Base-by-base conservation (phyloP, 78 protist genomes). In the Protostelium mycophagum region DNA sequence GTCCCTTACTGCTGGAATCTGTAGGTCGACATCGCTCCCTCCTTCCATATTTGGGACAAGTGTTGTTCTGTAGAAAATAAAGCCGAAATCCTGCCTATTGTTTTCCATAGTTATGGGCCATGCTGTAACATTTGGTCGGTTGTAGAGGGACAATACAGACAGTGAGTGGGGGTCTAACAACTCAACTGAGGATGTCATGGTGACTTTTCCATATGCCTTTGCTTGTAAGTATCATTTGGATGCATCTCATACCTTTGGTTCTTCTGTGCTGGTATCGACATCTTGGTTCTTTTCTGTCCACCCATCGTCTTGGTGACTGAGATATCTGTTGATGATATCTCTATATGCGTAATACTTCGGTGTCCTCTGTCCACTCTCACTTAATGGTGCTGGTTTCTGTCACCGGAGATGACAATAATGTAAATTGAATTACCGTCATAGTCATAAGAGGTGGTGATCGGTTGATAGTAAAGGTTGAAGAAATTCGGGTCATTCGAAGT, bases 401-500 rank as follows among this genome's bases (percentile, higher is more conserved):
- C 73, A 51, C 31, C 5, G 73, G 16, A 25, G 16, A 51, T 51
- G 73, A 51, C 5, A 16, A 16, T 25, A 16, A 51, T 51, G 73
- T 25, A 16, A 51, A 5, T 5, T 51, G 31, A 51, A 25, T 51
- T 16, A 51, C 73, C 85, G 83, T 90, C 94, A 85, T 95, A 95
- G 90, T 95, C 96, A 36, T 95, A 95, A 0, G 95, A 89, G 28
- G 93, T 91, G 36, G 86, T 91, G 63, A 88, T 88, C 29, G 93
- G 87, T 34, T 88, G 87, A 88, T 83, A 92, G 16, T 51, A 25
- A 5, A 51, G 73, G 16, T 51, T 51, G 73, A 51, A 51, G 16
- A 25, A 51, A 51, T 51, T 51, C 31, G 5, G 5, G 63, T 87
- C 88, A n/a, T n/a, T n/a, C 28, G 5, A 0, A 0, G 83, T 38